Evolutionary conservation across 2,329 filamentous ascomycete species (phyloP).

Genomic region (Beauveria rudraprayagi): DNA sequence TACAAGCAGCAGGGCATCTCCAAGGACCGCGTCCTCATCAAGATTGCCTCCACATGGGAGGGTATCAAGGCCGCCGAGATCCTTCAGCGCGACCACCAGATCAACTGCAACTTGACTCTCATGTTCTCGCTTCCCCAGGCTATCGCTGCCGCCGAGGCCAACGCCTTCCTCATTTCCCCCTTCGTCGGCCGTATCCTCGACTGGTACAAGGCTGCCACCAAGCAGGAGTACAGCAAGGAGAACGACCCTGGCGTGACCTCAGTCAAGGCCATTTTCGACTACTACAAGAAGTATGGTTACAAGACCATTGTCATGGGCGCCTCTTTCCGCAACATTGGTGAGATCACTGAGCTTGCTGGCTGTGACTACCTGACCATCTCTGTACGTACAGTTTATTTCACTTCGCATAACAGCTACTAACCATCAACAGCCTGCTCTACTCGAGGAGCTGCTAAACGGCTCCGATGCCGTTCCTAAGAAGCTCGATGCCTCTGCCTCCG

Average conservation of each 20-base stretch:
- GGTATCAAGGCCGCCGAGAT: conserved; percentile 98
- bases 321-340: conserved; percentile 90
- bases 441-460: conserved; percentile 90
- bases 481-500: conserved; percentile 64
- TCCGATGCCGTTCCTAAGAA: conserved; percentile 79
- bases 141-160: conserved; percentile 90
- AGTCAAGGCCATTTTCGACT: conserved; percentile 94
- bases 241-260: conserved; percentile 95
- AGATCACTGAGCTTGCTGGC: conserved; percentile 96
- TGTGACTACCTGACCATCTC: conserved; percentile 99
- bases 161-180: conserved; percentile 95
- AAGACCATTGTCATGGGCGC: conserved; percentile 99
- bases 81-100: conserved; percentile 87
- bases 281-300: conserved; percentile 99
- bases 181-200: conserved; percentile 99
- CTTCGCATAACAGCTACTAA: conserved; percentile 13
- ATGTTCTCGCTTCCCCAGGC: conserved; percentile 97
- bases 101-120: conserved; percentile 98
- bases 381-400: conserved; percentile 41
- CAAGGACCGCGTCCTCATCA: conserved; percentile 95
- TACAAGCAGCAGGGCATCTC: conserved; percentile 87
- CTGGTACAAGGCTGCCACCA: conserved; percentile 95
- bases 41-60: conserved; percentile 98
- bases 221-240: conserved; percentile 84
- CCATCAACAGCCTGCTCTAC: conserved; percentile 68